These are phyloP conservation scores for Pleurotus tuber-regium DNA, from an alignment of 768 basidiomycete genomes.

Conservation along the genomic window DNA sequence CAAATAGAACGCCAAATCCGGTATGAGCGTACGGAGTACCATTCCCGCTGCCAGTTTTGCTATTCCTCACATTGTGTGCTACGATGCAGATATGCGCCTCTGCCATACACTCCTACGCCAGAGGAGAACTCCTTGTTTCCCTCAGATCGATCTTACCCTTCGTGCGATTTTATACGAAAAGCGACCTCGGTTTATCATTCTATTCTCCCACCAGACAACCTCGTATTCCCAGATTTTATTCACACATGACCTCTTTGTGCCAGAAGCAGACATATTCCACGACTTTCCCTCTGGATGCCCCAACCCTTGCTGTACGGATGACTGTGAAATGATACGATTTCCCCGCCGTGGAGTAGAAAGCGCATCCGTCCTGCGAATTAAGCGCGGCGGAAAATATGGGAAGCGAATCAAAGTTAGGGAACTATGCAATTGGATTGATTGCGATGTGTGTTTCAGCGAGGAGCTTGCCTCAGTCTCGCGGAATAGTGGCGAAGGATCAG, in stretches of 20 bases:
- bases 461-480: conserved; percentile 26
- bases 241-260: conserved; percentile 68
- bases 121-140: conserved; percentile 76
- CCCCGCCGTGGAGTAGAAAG: conserved; percentile 61
- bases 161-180: conserved; percentile 78
- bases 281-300: conserved; percentile 80
- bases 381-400: conserved; percentile 48
- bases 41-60: conserved; percentile 1
- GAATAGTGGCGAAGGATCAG: conserved; percentile 41
- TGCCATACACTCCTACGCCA: conserved; percentile 65
- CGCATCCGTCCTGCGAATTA: conserved; percentile 62
- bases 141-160: conserved; percentile 76
- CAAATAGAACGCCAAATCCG: conserved; percentile 67
- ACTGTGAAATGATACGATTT: conserved; percentile 82
- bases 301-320: conserved; percentile 75
- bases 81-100: conserved; percentile 56
- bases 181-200: conserved; percentile 69
- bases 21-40: conserved; percentile 57
- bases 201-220: conserved; percentile 78
- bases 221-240: conserved; percentile 83
- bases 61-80: conserved; percentile 6
- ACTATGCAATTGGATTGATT: conserved; percentile 87
- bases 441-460: conserved; percentile 57
- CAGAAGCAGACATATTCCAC: conserved; percentile 68
- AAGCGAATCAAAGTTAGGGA: conserved; percentile 51